Base-by-base conservation (phyloP, 768 basidiomycete species). In the Lyophyllum decastes region DNA sequence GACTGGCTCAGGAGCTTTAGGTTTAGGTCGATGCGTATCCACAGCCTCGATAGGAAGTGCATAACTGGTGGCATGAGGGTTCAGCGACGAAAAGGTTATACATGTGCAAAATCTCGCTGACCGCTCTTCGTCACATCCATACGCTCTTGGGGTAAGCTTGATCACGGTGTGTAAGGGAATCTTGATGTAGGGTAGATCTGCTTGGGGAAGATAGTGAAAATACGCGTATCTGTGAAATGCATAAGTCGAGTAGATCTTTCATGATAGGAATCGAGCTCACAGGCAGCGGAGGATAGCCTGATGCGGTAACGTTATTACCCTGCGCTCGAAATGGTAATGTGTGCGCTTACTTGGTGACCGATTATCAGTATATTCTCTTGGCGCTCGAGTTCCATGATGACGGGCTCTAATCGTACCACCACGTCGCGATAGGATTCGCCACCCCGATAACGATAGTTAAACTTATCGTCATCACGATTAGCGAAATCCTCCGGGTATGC, bases 361-460 rank as follows among this genome's bases (percentile, higher is more conserved):
- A 99, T 89, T 63, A 99, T 90, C 38, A 99, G 74, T 57, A 99
- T 94, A 70, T 99, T 96, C 73, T 96, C 92, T 72, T 98, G 97
- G 54, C 97, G 81, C 73, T 99, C 97, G 22, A 99, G 81, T 72
- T 99, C 97, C 94, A 99, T 98, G 64, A 99, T 99, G 52, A 98
- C 91, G 22, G 97, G 97, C 70, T 99, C 97, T 25, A 99, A 78
- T 38, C 96, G 85, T 4, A 93, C 85, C 12, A 97, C 94, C 10
- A 99, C 96, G 68, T 99, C 97, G 35, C 97, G 87, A 71, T 99
- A 99, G 1, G 94, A 97, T 75, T 99, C 97, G 54, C 97, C 97
- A 66, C 88, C 95, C 65, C 97, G 83, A 72, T 98, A 98, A 26
- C 97, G 87, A 72, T 99, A 99, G 73, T 98, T 98, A 74, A 97